A percentile compares a stretch with the other conserved stretches of the same genome.
phyloP scores from a whole-genome alignment of 305 asterid species.

The Lippia alba region DNA sequence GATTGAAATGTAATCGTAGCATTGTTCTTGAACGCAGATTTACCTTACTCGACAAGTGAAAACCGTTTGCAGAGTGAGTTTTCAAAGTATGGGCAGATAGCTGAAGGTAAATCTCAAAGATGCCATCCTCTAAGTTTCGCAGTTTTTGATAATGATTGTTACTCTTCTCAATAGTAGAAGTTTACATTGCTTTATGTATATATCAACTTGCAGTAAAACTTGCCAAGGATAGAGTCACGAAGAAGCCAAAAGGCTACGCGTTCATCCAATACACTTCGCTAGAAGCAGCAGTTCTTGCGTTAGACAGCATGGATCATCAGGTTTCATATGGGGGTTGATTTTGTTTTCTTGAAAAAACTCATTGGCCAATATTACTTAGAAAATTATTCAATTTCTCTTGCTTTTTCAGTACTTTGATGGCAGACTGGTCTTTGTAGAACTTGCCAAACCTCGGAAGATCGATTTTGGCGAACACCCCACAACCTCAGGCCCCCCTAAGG shows the following conservation, averaged over 20 bases:
- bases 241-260: slow-evolving; percentile 59
- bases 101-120: slow-evolving; percentile 52
- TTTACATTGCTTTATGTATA: neutral
- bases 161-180: neutral
- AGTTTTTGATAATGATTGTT: neutral
- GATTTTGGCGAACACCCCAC: slow-evolving; percentile 50
- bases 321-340: slow-evolving; percentile 27
- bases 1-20: neutral
- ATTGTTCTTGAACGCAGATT: slow-evolving; percentile 46
- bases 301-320: slow-evolving; percentile 68
- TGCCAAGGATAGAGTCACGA: slow-evolving; percentile 48
- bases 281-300: slow-evolving; percentile 59
- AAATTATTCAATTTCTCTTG: neutral
- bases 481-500: slow-evolving; percentile 59
- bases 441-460: slow-evolving; percentile 49
- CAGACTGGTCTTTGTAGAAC: slow-evolving; percentile 51
- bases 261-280: slow-evolving; percentile 64
- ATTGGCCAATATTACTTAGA: neutral
- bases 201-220: slow-evolving; percentile 45
- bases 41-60: slow-evolving; percentile 54
- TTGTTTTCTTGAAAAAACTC: slow-evolving; percentile 1
- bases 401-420: slow-evolving; percentile 50
- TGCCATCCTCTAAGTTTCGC: neutral
- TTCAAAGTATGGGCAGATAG: slow-evolving; percentile 62
- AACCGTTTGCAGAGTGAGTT: slow-evolving; percentile 50